Conservation (phyloP, 2,329 filamentous ascomycete species). For the Ceratocystis cacaofunesta region DNA sequence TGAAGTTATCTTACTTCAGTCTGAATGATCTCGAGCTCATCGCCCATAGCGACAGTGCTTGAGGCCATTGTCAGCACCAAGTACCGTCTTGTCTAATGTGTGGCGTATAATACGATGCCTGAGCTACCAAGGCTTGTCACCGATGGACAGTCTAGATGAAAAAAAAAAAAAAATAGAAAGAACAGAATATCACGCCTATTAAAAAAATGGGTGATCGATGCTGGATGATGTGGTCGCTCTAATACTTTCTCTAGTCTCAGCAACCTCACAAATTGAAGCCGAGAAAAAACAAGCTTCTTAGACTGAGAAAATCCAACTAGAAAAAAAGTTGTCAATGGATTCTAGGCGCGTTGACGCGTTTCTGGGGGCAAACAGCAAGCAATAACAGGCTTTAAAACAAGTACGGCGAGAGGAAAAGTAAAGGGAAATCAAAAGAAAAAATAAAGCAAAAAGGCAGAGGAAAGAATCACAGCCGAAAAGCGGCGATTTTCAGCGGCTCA, state of each 20-base stretch:
- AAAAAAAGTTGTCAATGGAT: slow-evolving; percentile 13
- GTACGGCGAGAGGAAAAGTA: neutral
- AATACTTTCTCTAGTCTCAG: neutral
- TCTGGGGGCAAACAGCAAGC: slow-evolving; percentile 6
- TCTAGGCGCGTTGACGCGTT: slow-evolving; percentile 17
- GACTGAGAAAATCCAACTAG: neutral
- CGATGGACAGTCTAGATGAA: neutral
- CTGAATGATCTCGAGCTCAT: slow-evolving; percentile 60
- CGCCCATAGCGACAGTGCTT: slow-evolving; percentile 30
- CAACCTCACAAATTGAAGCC: neutral
- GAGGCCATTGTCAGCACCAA: slow-evolving; percentile 13
- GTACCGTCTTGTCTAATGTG: neutral
- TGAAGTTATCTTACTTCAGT: slow-evolving; percentile 52
- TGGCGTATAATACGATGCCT: neutral
- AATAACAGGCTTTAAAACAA: neutral
- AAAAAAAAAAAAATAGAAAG: neutral
- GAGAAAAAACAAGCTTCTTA: neutral
- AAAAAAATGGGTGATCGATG: neutral
- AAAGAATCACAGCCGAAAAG: neutral
- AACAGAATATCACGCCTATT: neutral
- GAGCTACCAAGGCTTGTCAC: neutral
- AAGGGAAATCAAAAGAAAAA: neutral
- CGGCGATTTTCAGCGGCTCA: neutral
- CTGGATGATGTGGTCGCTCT: neutral
- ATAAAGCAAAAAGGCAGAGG: neutral